These are phyloP conservation scores for Aschersonia sp. DNA, from an alignment of 2,329 filamentous ascomycete genomes.

Conservation along the genomic window DNA sequence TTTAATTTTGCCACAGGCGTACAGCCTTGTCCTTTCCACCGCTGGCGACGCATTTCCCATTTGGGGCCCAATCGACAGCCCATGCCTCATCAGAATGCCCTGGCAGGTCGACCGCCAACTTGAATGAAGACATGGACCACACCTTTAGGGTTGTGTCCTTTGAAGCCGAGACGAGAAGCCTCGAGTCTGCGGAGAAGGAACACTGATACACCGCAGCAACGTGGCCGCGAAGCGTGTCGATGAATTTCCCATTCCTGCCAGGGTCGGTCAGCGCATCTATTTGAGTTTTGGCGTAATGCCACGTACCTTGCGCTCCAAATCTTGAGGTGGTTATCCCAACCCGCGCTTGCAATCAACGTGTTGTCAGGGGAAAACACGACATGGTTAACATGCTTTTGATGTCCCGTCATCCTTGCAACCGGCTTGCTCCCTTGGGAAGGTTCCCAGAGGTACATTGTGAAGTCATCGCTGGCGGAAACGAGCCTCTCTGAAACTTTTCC, in stretches of 20 bases:
- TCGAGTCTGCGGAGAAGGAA: slow-evolving; percentile 80
- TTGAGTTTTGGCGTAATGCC: neutral
- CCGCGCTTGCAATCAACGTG: slow-evolving; percentile 69
- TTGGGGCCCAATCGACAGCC: slow-evolving; percentile 87
- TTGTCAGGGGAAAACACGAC: slow-evolving; percentile 90
- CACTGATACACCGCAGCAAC: slow-evolving; percentile 85
- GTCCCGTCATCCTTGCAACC: slow-evolving; percentile 74
- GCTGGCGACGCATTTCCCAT: slow-evolving; percentile 77
- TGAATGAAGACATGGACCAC: slow-evolving; percentile 80
- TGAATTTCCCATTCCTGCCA: slow-evolving; percentile 54
- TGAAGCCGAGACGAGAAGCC: slow-evolving; percentile 73
- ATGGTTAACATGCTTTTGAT: slow-evolving; percentile 94
- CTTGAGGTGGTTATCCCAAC: slow-evolving; percentile 92
- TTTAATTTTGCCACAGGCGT: slow-evolving; percentile 48
- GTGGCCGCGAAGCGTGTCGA: slow-evolving; percentile 78
- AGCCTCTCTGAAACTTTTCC: slow-evolving; percentile 70
- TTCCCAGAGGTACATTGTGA: slow-evolving; percentile 93
- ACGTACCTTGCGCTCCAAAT: slow-evolving; percentile 65
- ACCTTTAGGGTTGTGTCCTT: slow-evolving; percentile 92
- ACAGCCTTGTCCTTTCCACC: slow-evolving; percentile 84
- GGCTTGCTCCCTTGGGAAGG: slow-evolving; percentile 67
- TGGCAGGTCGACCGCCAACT: slow-evolving; percentile 66
- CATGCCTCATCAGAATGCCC: slow-evolving; percentile 90
- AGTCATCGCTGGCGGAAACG: slow-evolving; percentile 87
- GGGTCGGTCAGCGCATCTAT: neutral